Percentiles rank a stretch among this genome's conserved stretches.
phyloP scores from a whole-genome alignment of 1,139 yeast genomes.

The Sugiyamaella xylanicola region DNA sequence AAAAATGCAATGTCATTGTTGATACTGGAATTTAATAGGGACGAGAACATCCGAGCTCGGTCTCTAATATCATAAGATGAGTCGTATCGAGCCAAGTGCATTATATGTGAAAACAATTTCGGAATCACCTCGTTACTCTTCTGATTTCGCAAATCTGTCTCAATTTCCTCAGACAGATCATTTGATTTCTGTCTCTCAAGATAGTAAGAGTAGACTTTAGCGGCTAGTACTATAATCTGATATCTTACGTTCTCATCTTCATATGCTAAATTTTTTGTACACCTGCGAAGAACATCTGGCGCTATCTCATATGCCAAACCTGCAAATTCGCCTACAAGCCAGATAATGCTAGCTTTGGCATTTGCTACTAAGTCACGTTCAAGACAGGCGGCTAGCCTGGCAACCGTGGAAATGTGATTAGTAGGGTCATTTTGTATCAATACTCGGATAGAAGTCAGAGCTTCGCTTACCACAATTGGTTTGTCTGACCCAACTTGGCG shows the following conservation, averaged over 20 bases:
- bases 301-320: conserved; percentile 56
- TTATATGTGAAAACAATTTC: conserved; percentile 58
- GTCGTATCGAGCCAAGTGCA: conserved; percentile 75
- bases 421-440: conserved; percentile 66
- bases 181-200: conserved; percentile 40
- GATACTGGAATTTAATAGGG: conserved; percentile 47
- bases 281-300: conserved; percentile 72
- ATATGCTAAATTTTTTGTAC: conserved; percentile 58
- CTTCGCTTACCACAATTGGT: conserved; percentile 52
- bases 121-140: conserved; percentile 50
- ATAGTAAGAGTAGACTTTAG: conserved; percentile 66
- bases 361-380: conserved; percentile 30
- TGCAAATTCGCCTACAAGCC: conserved; percentile 87
- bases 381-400: conserved; percentile 44
- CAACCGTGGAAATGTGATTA: conserved; percentile 47
- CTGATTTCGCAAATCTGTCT: conserved; percentile 23
- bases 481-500: conserved; percentile 43
- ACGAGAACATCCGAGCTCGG: conserved; percentile 71
- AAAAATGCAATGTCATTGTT: conserved; percentile 62
- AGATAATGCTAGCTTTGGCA: conserved; percentile 82
- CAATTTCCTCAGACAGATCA: conserved; percentile 20
- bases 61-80: conserved; percentile 79
- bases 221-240: conserved; percentile 71
- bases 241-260: conserved; percentile 64
- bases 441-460: conserved; percentile 68